phyloP scores from a whole-genome alignment of 768 basidiomycete species.

The Sarcomyxa edulis region DNA sequence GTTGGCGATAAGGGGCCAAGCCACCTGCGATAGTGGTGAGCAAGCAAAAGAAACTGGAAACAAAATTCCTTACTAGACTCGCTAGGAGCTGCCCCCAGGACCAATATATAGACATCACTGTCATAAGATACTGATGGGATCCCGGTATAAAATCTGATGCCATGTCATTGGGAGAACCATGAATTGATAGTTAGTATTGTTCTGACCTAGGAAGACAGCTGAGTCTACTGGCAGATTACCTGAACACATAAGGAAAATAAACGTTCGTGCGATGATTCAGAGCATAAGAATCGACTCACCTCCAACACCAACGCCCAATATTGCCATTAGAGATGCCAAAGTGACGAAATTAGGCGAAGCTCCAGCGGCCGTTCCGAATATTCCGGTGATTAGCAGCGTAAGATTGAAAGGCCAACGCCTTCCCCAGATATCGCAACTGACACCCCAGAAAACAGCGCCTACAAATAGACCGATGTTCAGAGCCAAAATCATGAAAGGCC shows the following conservation, averaged over 20 bases:
- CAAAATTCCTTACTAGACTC: constrained; percentile 21
- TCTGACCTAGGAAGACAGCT: constrained; percentile 64
- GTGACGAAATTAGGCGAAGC: constrained; percentile 48
- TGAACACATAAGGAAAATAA: constrained; percentile 1
- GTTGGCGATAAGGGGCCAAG: constrained; percentile 67
- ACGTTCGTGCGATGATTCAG: not conserved
- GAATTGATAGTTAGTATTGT: too few species aligned
- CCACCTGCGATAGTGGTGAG: constrained; percentile 37
- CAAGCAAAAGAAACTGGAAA: not conserved
- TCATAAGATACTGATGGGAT: constrained; percentile 70
- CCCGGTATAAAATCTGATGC: constrained; percentile 61
- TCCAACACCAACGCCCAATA: constrained; percentile 66
- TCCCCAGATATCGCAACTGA: constrained; percentile 68
- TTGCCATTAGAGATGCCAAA: constrained; percentile 45
- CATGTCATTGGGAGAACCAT: too few species aligned
- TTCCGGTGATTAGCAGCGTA: constrained; percentile 59
- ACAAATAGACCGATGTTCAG: constrained; percentile 69
- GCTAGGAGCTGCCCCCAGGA: constrained; percentile 67
- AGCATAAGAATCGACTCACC: constrained; percentile 24
- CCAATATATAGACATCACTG: constrained; percentile 76
- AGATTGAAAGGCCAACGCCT: constrained; percentile 64
- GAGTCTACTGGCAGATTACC: constrained; percentile 59
- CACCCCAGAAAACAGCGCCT: constrained; percentile 64
- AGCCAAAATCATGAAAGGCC: constrained; percentile 60
- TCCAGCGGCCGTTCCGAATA: constrained; percentile 62